Percentiles rank a stretch among this genome's conserved stretches.
These are phyloP conservation scores for Phytophthora rubi DNA, from an alignment of 352 stramenopile species.

Conservation along the genomic window DNA sequence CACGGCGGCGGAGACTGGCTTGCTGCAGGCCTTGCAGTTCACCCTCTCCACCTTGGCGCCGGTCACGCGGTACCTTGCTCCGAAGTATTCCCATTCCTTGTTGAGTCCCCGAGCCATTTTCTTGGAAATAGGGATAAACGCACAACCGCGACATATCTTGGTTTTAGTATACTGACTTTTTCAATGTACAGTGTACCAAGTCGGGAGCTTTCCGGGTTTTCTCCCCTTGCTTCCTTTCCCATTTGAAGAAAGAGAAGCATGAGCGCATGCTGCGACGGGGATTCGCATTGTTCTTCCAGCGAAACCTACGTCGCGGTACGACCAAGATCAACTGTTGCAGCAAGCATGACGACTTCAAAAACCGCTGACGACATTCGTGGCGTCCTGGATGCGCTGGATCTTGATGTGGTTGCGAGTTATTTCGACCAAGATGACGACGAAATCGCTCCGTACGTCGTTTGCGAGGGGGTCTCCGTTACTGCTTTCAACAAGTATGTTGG, in stretches of 20 bases:
- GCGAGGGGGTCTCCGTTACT: neutral
- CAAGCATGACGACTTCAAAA: too few species aligned
- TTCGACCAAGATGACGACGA: neutral
- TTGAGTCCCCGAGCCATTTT: conserved; percentile 66
- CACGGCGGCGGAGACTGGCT: conserved; percentile 61
- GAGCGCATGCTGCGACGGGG: too few species aligned
- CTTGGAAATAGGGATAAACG: too few species aligned
- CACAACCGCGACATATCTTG: too few species aligned
- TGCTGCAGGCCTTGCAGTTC: conserved; percentile 69
- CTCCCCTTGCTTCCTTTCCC: neutral
- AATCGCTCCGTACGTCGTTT: neutral
- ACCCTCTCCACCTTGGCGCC: conserved; percentile 69
- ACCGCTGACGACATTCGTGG: neutral
- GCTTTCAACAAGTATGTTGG: conserved; percentile 2
- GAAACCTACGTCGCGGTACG: neutral
- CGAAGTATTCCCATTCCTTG: conserved; percentile 78
- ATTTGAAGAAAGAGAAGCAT: too few species aligned
- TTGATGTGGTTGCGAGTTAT: neutral
- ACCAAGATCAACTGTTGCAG: too few species aligned
- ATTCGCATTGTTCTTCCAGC: too few species aligned
- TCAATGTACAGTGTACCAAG: too few species aligned
- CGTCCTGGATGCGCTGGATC: neutral
- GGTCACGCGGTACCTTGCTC: conserved; percentile 55
- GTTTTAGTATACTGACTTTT: too few species aligned
- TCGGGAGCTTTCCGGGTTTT: too few species aligned